Base-by-base conservation (phyloP, 148 eudicot genomes). In the Beta vulgaris region DNA sequence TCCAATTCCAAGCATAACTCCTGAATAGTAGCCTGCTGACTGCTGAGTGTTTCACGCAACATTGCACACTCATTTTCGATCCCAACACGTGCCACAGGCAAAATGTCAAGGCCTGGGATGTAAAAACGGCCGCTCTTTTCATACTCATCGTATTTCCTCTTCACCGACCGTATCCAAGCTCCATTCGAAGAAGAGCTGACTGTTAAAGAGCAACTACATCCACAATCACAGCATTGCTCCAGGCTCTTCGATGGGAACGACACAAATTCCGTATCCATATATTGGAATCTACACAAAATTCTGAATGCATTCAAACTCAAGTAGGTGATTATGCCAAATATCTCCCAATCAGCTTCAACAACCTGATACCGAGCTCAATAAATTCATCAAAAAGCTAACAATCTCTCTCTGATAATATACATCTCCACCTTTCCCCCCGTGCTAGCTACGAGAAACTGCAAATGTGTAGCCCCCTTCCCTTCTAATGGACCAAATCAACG, bases 1-100 rank as follows among this genome's bases (percentile, higher is more conserved):
- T 95, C 98, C 87, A 95, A 76, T 53, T 95, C 98, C 28, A 77
- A 21, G 62, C 80, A 83, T 58, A 95, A 83, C 13, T 89, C 97
- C 76, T 89, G 86, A 62, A 95, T 89, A 2, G 90, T 87, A 46
- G 80, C 77, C 77, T 95, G 98, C 36, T 92, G 97, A 73, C 77
- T 88, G 65, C 75, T 65, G 16, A 95, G 90, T 74, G 84, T 89
- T 76, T 92, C 98, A 3, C 98, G 87, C 73, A 95, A 73, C 21
- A 87, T 86, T 57, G 71, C 78, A 72, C 93, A 81, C 78, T 95
- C 98, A 68, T 92, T 92, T 76, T 83, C 92, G 31, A 91, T 77
- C 72, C 93, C 92, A 31, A 95, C 96, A 23, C 88, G 88, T 3
- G 91, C 93, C 65, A 88, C 84, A 11, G 86, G 86, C 2, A 85